Conservation (phyloP, 345 rosid genomes). For the Erucastrum elatum region DNA sequence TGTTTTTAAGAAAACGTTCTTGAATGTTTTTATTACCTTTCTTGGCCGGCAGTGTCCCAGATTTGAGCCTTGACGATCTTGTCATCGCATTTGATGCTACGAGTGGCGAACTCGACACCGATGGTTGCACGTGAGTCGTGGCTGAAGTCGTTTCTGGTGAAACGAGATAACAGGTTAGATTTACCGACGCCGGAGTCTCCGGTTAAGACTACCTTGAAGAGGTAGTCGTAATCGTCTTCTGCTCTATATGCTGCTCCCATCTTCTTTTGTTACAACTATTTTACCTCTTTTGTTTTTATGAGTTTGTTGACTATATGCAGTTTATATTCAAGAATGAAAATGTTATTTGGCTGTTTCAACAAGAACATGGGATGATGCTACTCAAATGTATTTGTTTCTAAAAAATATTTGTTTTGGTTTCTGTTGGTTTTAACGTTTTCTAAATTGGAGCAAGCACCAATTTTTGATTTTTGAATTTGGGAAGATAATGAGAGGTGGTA, state of each 20-base stretch:
- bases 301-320: not conserved
- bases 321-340: not conserved
- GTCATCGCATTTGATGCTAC: slow-evolving; percentile 73
- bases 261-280: not conserved
- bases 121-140: slow-evolving; percentile 86
- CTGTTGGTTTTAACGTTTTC: slow-evolving; percentile 33
- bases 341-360: slow-evolving; percentile 22
- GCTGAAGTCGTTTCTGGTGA: slow-evolving; percentile 83
- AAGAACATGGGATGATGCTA: slow-evolving; percentile 28
- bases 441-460: slow-evolving; percentile 25
- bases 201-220: slow-evolving; percentile 81
- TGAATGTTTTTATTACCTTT: slow-evolving; percentile 46
- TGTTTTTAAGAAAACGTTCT: no score
- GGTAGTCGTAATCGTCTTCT: slow-evolving; percentile 74
- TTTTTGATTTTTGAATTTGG: slow-evolving; percentile 18
- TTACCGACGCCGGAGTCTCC: slow-evolving; percentile 94
- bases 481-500: slow-evolving; percentile 23
- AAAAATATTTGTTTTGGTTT: slow-evolving; percentile 10
- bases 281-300: slow-evolving; percentile 17
- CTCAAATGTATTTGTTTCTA: slow-evolving; percentile 1
- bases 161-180: slow-evolving; percentile 78
- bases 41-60: slow-evolving; percentile 98
- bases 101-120: slow-evolving; percentile 92
- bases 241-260: slow-evolving; percentile 61
- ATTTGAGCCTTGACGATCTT: slow-evolving; percentile 91